phyloP scores from a whole-genome alignment of 768 basidiomycete genomes.

The Boletus speciosus region DNA sequence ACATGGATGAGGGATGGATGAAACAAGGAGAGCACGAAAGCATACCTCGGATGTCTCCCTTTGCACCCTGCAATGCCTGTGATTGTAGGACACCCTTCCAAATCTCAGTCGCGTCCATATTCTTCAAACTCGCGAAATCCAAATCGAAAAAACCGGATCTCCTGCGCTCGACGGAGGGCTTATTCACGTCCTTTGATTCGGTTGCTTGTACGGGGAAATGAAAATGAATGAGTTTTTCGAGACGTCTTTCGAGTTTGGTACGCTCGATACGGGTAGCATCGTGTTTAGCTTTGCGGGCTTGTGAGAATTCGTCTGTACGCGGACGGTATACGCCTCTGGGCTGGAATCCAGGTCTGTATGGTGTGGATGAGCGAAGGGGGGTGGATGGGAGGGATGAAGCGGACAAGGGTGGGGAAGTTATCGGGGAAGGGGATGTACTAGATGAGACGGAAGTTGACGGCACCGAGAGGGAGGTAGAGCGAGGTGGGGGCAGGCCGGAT shows the following conservation, averaged over 20 bases:
- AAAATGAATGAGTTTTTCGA: slow-evolving; percentile 81
- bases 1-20: slow-evolving; percentile 1
- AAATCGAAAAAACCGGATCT: slow-evolving; percentile 77
- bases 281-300: slow-evolving; percentile 36
- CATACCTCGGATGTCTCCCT: slow-evolving; percentile 67
- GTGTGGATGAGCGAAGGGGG: slow-evolving; percentile 39
- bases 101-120: slow-evolving; percentile 62
- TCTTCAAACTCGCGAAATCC: slow-evolving; percentile 52
- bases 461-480: slow-evolving; percentile 1
- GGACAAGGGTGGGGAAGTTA: slow-evolving; percentile 21
- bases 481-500: slow-evolving; percentile 7
- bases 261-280: slow-evolving; percentile 67
- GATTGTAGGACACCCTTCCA: slow-evolving; percentile 61
- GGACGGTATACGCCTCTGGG: slow-evolving; percentile 80
- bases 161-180: slow-evolving; percentile 23
- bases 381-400: slow-evolving; percentile 23
- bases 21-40: neutral
- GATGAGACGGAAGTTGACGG: slow-evolving; percentile 6
- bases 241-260: slow-evolving; percentile 76
- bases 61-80: slow-evolving; percentile 43
- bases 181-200: slow-evolving; percentile 10
- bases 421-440: slow-evolving; percentile 20
- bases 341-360: slow-evolving; percentile 91
- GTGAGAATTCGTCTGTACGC: slow-evolving; percentile 76
- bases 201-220: slow-evolving; percentile 50